Conservation (phyloP, 148 eudicot species). For the Spergularia marina region DNA sequence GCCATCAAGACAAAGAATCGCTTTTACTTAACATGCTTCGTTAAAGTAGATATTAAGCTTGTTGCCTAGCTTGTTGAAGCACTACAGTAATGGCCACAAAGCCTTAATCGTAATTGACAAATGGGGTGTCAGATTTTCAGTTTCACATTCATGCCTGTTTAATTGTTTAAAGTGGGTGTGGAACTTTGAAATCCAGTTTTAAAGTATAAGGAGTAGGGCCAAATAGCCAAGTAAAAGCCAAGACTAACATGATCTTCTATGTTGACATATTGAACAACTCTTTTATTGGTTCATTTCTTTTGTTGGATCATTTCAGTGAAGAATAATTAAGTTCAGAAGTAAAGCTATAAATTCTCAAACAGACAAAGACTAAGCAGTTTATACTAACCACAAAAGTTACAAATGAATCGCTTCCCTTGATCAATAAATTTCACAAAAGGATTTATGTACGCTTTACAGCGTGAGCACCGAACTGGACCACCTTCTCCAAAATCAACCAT, state of each 20-base stretch:
- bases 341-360: neutral
- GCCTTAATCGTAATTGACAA: neutral
- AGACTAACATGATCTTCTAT: neutral
- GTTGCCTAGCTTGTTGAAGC: neutral
- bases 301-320: neutral
- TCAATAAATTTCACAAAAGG: slow-evolving; percentile 91
- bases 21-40: neutral
- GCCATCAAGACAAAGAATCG: slow-evolving; percentile 1
- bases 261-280: neutral
- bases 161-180: neutral
- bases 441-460: slow-evolving; percentile 94
- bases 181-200: neutral
- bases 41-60: neutral
- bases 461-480: slow-evolving; percentile 97
- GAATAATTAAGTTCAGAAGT: neutral
- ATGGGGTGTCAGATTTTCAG: neutral
- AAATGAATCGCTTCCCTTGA: slow-evolving; percentile 86
- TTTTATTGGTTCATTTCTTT: neutral
- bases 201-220: too few species aligned
- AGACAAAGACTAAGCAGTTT: neutral
- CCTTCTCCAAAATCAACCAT: slow-evolving; percentile 93
- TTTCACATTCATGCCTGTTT: neutral
- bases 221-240: neutral
- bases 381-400: slow-evolving; percentile 85
- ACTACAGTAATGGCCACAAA: neutral